These are phyloP conservation scores for Penstemon eatonii DNA, from an alignment of 257 asterid species.

Conservation along the genomic window DNA sequence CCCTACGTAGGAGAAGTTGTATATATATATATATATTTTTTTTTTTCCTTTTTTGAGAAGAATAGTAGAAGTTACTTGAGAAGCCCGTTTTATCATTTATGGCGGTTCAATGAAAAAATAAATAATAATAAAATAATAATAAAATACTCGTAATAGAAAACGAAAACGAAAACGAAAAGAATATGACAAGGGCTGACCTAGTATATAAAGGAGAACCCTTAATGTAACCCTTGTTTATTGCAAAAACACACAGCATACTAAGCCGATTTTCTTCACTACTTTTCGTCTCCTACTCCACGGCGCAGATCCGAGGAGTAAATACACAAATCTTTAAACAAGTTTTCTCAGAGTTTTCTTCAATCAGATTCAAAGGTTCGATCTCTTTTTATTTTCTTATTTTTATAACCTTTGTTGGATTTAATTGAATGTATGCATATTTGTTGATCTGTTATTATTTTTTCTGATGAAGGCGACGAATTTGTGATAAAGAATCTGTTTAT, in stretches of 20 bases:
- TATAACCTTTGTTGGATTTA: background rate
- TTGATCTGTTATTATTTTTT: constrained; percentile 23
- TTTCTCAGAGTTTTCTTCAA: background rate
- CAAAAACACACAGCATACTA: constrained; percentile 17
- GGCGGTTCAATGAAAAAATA: no score
- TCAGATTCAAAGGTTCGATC: constrained; percentile 34
- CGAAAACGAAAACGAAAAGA: no score
- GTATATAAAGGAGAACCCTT: constrained; percentile 28
- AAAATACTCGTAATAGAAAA: no score
- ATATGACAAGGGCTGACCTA: background rate
- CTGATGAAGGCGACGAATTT: background rate
- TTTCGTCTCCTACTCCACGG: constrained; percentile 39
- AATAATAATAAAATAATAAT: no score
- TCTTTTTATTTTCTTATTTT: background rate
- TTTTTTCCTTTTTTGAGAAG: no score
- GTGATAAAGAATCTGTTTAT: background rate
- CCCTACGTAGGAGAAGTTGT: no score
- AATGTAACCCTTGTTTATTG: constrained; percentile 34
- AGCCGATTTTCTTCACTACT: constrained; percentile 15
- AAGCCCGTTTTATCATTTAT: no score
- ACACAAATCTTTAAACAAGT: constrained; percentile 16
- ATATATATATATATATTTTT: no score
- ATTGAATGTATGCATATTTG: background rate
- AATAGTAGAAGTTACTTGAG: no score
- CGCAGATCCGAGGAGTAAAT: constrained; percentile 50